Conservation (phyloP, 169 alveolate species). For the Plasmodium gonderi region DNA sequence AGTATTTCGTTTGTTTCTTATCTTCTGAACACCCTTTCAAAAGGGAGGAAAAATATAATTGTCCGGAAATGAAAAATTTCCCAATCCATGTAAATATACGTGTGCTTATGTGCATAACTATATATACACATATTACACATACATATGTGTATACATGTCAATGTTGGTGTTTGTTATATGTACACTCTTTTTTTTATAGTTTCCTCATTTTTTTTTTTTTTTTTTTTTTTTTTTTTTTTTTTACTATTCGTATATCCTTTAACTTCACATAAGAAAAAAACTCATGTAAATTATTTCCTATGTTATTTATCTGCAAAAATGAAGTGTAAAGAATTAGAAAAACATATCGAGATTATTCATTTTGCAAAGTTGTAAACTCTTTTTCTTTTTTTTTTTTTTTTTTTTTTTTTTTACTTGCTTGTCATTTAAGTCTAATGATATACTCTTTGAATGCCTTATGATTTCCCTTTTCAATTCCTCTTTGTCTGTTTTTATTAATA, state of each 20-base stretch:
- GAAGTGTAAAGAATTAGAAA: not conserved
- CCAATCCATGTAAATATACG: not conserved
- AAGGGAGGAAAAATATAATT: not conserved
- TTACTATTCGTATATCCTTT: conserved; percentile 45
- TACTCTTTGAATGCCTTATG: conserved; percentile 15
- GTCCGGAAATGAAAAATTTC: not conserved
- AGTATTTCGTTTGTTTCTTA: not conserved
- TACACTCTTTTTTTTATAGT: not conserved
- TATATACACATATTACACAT: not conserved
- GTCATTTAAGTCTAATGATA: conserved; percentile 42
- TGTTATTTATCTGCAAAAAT: conserved; percentile 38
- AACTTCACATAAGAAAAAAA: conserved; percentile 53
- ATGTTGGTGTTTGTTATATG: not conserved
- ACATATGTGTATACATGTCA: not conserved
- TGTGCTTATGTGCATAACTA: not conserved
- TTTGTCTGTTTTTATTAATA: conserved; percentile 25
- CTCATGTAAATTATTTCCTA: conserved; percentile 60
- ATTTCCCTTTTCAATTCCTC: conserved; percentile 45
- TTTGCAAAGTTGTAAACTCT: not conserved
- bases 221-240: conserved; percentile 17
- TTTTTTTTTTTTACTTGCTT: conserved; percentile 32
- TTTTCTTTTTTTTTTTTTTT: not conserved
- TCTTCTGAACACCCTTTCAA: conserved; percentile 8
- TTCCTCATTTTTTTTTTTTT: not conserved
- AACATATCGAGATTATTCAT: not conserved